A percentile compares a stretch with the other conserved stretches of the same genome.
These are phyloP conservation scores for Gossypium anomalum DNA, from an alignment of 345 rosid species.

Conservation along the genomic window DNA sequence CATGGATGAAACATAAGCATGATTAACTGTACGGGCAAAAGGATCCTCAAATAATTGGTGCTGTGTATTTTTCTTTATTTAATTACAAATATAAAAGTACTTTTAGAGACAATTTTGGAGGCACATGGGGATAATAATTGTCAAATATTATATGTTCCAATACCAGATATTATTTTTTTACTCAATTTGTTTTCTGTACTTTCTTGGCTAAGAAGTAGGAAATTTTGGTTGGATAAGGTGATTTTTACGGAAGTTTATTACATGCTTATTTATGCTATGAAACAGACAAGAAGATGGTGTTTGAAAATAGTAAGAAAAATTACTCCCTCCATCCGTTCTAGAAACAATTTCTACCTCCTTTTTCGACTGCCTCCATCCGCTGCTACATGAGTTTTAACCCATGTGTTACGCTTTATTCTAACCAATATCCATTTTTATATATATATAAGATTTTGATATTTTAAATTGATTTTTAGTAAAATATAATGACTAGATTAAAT, in stretches of 20 bases:
- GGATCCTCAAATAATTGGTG: not conserved
- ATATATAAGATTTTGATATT: too few species aligned
- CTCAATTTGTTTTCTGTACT: not conserved
- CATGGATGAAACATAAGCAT: slow-evolving; percentile 4
- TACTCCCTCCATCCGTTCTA: not conserved
- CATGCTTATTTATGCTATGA: not conserved
- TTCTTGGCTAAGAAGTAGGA: not conserved
- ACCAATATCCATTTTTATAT: too few species aligned
- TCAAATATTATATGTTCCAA: not conserved
- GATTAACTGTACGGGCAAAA: not conserved
- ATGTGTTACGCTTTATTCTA: too few species aligned
- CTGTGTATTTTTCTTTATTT: not conserved
- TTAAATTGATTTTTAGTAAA: too few species aligned
- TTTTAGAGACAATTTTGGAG: not conserved
- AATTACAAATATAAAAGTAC: too few species aligned
- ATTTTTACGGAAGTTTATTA: not conserved
- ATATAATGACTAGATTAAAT: too few species aligned
- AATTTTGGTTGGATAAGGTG: not conserved
- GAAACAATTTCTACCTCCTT: not conserved
- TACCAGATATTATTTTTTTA: not conserved
- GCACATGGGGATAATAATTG: not conserved
- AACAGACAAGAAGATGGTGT: not conserved
- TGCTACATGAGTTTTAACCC: too few species aligned
- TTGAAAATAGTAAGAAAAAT: not conserved
- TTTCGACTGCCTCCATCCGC: too few species aligned